Base-by-base conservation (phyloP, 371 early-diverging fungal genomes). In the Dipsacomyces acuminosporus region DNA sequence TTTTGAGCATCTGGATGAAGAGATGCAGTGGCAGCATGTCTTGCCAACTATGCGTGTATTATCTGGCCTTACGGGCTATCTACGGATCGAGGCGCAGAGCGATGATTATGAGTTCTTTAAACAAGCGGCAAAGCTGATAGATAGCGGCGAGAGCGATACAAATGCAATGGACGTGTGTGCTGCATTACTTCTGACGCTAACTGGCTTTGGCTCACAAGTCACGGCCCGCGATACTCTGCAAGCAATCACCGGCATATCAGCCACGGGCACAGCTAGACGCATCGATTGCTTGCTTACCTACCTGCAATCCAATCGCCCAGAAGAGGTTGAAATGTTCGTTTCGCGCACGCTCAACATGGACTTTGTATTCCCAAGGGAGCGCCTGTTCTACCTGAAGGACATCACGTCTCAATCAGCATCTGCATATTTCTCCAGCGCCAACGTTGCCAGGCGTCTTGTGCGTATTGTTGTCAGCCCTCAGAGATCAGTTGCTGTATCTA, bases 301-400 rank as follows among this genome's bases (percentile, higher is more conserved):
- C 26, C 55, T 66, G 6, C 33, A 26, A 13, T 51, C 70, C 13
- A 48, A 56, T 24, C 56, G 56, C 18, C 33, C 45, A 25, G 60
- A 55, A 23, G 57, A 59, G 1, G 52, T 56, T n/a, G 46, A 45
- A 33, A 22, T 34, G 22, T 55, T 73, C 38, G 38, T 74, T 8
- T n/a, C 36, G 8, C 15, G 25, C 23, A 35, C 50, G 0, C 41
- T 72, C 30, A 45, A 34, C 11, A 74, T 72, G 75, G 66, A 74
- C 36, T 64, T 72, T 53, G 46, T 44, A 4, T 73, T 45, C 18
- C 73, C 73, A 13, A 52, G 49, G 41, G 74, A 73, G 14, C 64
- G 62, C 17, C 59, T 72, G 30, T 72, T 69, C 42, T 46, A 45
- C 15, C 35, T 71, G 4, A 60, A 56, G 35, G 74, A 74, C 24